Evolutionary conservation across 1,139 yeast species (phyloP).

Genomic region (Saccharomyces hybrid): DNA sequence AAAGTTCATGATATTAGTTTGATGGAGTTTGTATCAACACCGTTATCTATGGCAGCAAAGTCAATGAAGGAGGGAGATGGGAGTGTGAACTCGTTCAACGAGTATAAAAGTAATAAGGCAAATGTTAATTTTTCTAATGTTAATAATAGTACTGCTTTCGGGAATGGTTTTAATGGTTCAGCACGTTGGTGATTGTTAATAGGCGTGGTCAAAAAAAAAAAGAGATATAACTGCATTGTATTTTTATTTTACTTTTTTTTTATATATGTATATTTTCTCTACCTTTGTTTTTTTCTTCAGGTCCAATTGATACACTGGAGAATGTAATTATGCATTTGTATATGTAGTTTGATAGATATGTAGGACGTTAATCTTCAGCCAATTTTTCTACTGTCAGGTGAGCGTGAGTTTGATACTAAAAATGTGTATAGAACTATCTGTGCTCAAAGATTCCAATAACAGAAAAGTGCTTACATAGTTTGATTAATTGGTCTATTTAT

Average conservation of each 20-base stretch:
- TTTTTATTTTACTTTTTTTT: neutral
- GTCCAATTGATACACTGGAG: neutral
- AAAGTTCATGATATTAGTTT: constrained; percentile 7
- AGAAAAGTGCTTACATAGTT: neutral
- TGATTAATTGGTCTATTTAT: neutral
- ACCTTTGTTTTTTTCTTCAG: neutral
- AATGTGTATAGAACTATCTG: neutral
- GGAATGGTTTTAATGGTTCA: constrained; percentile 8
- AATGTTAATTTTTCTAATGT: constrained; percentile 7
- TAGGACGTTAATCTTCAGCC: neutral
- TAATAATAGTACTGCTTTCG: constrained; percentile 3
- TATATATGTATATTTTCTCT: neutral
- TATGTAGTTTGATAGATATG: constrained; percentile 1
- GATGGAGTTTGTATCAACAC: constrained; percentile 9
- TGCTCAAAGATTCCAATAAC: neutral
- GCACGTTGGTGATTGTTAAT: constrained; percentile 11
- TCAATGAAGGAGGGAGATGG: neutral
- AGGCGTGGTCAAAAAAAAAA: constrained; percentile 7
- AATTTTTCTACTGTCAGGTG: neutral
- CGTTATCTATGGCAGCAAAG: constrained; percentile 7
- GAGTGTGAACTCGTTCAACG: constrained; percentile 1
- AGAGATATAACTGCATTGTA: neutral
- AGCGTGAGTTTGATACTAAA: neutral
- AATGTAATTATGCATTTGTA: constrained; percentile 1
- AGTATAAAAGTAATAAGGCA: constrained; percentile 3